These are phyloP conservation scores for Mortierella sp. DNA, from an alignment of 371 early-diverging fungal genomes.

Conservation along the genomic window DNA sequence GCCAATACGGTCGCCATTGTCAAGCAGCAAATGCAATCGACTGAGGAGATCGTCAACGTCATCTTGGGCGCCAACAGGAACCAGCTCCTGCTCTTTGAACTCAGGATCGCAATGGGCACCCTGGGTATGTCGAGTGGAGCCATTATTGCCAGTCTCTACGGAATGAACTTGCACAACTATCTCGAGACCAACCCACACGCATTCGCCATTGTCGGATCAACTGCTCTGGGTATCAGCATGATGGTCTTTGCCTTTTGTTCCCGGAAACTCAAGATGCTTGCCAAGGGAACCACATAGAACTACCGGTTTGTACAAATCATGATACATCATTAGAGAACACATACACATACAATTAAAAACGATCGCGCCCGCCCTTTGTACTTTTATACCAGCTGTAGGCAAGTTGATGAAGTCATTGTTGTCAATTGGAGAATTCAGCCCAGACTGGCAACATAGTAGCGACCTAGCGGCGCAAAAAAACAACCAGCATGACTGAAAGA, in stretches of 20 bases:
- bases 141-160: conserved; percentile 79
- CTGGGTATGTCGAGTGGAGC: conserved; percentile 83
- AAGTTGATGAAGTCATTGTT: neutral
- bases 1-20: conserved; percentile 76
- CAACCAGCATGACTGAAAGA: no score
- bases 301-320: neutral
- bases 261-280: conserved; percentile 37
- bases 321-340: neutral
- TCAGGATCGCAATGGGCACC: conserved; percentile 84
- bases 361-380: neutral
- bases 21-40: conserved; percentile 83
- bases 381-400: neutral
- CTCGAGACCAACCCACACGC: conserved; percentile 80
- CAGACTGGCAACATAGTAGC: neutral
- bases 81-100: conserved; percentile 86
- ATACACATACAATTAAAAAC: neutral
- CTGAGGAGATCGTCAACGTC: conserved; percentile 90
- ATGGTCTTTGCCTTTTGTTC: conserved; percentile 45
- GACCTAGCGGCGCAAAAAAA: neutral
- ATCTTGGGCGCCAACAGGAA: conserved; percentile 90
- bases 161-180: conserved; percentile 89
- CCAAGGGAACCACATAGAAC: conserved; percentile 36
- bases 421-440: neutral
- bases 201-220: conserved; percentile 72
- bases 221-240: conserved; percentile 61